Conservation (phyloP, 1,139 yeast species). For the Eremothecium gossypii region DNA sequence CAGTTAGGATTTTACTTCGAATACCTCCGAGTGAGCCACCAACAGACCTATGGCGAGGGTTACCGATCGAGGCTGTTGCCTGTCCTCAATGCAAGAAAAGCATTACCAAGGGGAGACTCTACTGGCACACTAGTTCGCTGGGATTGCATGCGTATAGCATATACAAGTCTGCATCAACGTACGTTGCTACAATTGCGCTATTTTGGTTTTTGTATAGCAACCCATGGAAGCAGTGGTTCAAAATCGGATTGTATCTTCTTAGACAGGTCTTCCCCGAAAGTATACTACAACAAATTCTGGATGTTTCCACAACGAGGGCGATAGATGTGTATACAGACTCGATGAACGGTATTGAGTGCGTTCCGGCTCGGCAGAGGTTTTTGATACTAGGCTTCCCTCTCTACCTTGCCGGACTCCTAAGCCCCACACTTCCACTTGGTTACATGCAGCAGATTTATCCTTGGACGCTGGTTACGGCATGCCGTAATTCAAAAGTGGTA, state of each 20-base stretch:
- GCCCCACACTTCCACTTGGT: neutral
- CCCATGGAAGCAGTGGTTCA: slow-evolving; percentile 14
- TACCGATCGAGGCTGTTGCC: slow-evolving; percentile 12
- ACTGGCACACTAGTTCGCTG: slow-evolving; percentile 9
- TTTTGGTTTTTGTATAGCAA: slow-evolving; percentile 10
- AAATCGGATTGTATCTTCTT: slow-evolving; percentile 17
- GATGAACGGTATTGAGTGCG: slow-evolving; percentile 13
- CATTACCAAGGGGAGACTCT: slow-evolving; percentile 8
- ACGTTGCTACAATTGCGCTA: slow-evolving; percentile 6
- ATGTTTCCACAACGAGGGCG: slow-evolving; percentile 25
- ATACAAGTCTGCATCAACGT: slow-evolving; percentile 9
- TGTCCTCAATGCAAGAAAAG: slow-evolving; percentile 19
- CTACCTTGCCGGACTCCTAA: slow-evolving; percentile 7
- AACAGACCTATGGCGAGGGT: slow-evolving; percentile 8
- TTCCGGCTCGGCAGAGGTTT: slow-evolving; percentile 15
- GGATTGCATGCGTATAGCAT: slow-evolving; percentile 5
- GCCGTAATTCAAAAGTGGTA: neutral
- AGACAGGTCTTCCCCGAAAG: slow-evolving; percentile 26
- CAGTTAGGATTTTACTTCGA: slow-evolving; percentile 3
- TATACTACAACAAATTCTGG: slow-evolving; percentile 29
- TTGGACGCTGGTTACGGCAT: neutral
- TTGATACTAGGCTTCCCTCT: slow-evolving; percentile 14
- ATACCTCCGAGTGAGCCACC: slow-evolving; percentile 2
- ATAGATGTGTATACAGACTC: slow-evolving; percentile 17
- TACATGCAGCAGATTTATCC: slow-evolving; percentile 1